A percentile compares a stretch with the other conserved stretches of the same genome.
Conservation (phyloP, 2,329 filamentous ascomycete species). For the Aspergillus sp. region DNA sequence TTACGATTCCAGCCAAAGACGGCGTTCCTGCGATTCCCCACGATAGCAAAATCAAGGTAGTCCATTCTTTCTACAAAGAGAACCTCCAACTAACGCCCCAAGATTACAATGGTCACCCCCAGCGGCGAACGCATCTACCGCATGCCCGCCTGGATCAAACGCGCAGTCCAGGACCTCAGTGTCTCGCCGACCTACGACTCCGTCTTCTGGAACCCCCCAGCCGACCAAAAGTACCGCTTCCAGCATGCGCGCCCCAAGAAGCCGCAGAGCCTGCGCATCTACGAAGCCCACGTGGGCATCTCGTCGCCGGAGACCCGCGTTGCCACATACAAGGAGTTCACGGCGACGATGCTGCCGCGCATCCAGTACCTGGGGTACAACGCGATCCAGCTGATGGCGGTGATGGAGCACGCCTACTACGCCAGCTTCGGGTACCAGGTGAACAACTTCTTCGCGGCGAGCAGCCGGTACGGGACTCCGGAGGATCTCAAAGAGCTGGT, state of each 20-base stretch:
- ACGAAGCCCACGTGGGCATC: slow-evolving; percentile 98
- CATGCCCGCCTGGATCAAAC: slow-evolving; percentile 93
- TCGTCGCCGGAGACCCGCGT: slow-evolving; percentile 87
- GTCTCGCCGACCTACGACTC: slow-evolving; percentile 94
- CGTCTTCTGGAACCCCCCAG: slow-evolving; percentile 92
- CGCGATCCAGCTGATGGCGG: slow-evolving; percentile 95
- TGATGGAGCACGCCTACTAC: slow-evolving; percentile 99
- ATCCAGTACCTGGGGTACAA: slow-evolving; percentile 94
- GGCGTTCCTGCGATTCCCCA: slow-evolving; percentile 81
- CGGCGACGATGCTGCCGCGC: slow-evolving; percentile 82
- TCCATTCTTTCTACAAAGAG: not conserved
- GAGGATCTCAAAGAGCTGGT: slow-evolving; percentile 97
- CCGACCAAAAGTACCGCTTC: slow-evolving; percentile 74
- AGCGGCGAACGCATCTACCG: slow-evolving; percentile 80
- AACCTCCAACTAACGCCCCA: not conserved
- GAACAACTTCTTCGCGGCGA: slow-evolving; percentile 98
- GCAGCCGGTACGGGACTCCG: slow-evolving; percentile 88
- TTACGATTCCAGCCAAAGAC: slow-evolving; percentile 69
- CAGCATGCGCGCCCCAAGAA: slow-evolving; percentile 80
- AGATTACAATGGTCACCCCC: slow-evolving; percentile 82
- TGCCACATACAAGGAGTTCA: slow-evolving; percentile 97
- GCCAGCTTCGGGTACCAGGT: slow-evolving; percentile 98
- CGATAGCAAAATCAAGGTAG: slow-evolving; percentile 93
- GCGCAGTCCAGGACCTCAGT: slow-evolving; percentile 87
- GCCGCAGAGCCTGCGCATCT: slow-evolving; percentile 83